A percentile compares a stretch with the other conserved stretches of the same genome.
phyloP scores from a whole-genome alignment of 2,329 filamentous ascomycete species.

The Fusarium sambucinum region DNA sequence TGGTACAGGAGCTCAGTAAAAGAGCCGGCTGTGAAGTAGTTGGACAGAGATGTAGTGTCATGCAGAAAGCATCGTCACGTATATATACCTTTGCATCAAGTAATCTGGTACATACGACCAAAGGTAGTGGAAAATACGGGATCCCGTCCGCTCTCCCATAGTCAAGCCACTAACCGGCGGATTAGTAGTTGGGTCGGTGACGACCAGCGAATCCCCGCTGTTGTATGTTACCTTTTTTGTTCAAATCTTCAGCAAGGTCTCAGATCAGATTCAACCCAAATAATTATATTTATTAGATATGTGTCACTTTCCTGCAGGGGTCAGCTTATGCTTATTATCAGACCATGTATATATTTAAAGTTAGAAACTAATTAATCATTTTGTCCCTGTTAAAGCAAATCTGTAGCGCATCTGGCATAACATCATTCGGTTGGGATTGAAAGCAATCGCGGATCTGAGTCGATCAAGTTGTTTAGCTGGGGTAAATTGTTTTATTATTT shows the following conservation, averaged over 20 bases:
- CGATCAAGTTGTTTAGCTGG: background rate
- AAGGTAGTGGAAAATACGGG: constrained; percentile 6
- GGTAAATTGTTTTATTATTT: background rate
- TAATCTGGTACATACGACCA: constrained; percentile 10
- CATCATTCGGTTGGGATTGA: background rate
- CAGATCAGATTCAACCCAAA: too few species aligned
- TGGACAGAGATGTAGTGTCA: too few species aligned
- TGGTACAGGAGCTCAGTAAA: too few species aligned
- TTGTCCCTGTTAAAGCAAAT: background rate
- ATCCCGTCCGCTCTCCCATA: constrained; percentile 31
- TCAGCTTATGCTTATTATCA: background rate
- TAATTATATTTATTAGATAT: too few species aligned
- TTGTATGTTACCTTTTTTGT: constrained; percentile 19
- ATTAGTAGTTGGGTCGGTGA: constrained; percentile 31
- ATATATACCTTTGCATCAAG: background rate
- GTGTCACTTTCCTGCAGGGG: background rate
- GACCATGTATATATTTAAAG: background rate
- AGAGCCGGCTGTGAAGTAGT: background rate
- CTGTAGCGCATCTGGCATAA: background rate
- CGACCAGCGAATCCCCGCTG: constrained; percentile 27
- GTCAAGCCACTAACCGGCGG: constrained; percentile 28
- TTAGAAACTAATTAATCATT: background rate
- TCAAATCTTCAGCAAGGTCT: too few species aligned
- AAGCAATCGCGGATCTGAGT: background rate
- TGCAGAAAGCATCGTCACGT: too few species aligned